A percentile compares a stretch with the other conserved stretches of the same genome.
phyloP scores from a whole-genome alignment of 2,329 filamentous ascomycete species.

The Aphanoascus verrucosus region DNA sequence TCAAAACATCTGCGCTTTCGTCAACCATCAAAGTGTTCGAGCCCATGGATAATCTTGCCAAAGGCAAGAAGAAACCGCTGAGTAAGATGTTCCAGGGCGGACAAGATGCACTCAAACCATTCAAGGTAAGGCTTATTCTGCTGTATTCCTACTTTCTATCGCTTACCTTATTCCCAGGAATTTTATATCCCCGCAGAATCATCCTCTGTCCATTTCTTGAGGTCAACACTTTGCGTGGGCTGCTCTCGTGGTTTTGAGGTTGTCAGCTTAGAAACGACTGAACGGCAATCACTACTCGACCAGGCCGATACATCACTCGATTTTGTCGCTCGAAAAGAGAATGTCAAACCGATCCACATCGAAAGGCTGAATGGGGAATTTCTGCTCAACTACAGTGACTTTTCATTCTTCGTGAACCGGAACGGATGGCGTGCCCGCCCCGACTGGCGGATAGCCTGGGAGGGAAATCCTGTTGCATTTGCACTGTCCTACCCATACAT shows the following conservation, averaged over 20 bases:
- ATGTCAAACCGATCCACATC: conserved; percentile 90
- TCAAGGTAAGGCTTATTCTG: conserved; percentile 49
- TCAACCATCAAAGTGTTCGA: conserved; percentile 99
- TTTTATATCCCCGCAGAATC: conserved; percentile 98
- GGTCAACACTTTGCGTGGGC: conserved; percentile 90
- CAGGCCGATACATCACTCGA: conserved; percentile 96
- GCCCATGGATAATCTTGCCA: conserved; percentile 86
- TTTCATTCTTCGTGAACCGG: conserved; percentile 97
- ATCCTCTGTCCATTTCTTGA: conserved; percentile 95
- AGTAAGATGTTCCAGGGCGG: conserved; percentile 90
- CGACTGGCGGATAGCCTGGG: conserved; percentile 97
- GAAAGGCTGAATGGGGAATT: conserved; percentile 96
- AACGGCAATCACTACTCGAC: conserved; percentile 91
- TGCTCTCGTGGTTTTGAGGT: conserved; percentile 95
- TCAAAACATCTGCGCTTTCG: conserved; percentile 85
- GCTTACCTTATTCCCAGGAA: conserved; percentile 44
- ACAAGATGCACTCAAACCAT: conserved; percentile 89
- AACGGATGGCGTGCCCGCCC: conserved; percentile 94
- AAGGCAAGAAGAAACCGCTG: conserved; percentile 90
- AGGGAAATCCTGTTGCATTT: conserved; percentile 83
- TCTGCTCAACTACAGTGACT: conserved; percentile 94
- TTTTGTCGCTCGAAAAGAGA: conserved; percentile 89
- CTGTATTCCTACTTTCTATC: background rate
- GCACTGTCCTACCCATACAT: conserved; percentile 96
- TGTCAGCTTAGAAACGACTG: conserved; percentile 90